Conservation (phyloP, 805 yeast species). For the Kregervanrija pseudodelftensis region DNA sequence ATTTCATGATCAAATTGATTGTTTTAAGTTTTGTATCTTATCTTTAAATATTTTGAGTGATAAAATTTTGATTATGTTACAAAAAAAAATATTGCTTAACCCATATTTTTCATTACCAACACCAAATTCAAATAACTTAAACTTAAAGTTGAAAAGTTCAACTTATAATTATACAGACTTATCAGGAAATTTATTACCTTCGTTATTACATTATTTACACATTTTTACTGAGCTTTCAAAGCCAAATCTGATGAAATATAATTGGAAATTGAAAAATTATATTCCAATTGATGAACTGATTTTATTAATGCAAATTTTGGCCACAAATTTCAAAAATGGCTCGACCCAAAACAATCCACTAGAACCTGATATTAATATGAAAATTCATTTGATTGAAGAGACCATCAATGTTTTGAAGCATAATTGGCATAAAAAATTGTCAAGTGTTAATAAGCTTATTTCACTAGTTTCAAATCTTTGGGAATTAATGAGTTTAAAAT, state of each 20-base stretch:
- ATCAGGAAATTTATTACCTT: slow-evolving; percentile 47
- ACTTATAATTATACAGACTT: slow-evolving; percentile 44
- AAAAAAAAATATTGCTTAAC: slow-evolving; percentile 29
- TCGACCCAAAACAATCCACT: slow-evolving; percentile 16
- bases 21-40: slow-evolving; percentile 4
- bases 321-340: slow-evolving; percentile 41
- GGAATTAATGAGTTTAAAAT: slow-evolving; percentile 18
- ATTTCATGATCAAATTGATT: slow-evolving; percentile 29
- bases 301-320: slow-evolving; percentile 42
- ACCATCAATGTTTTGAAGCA: slow-evolving; percentile 13
- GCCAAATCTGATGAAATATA: slow-evolving; percentile 29
- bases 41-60: slow-evolving; percentile 45
- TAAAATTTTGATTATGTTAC: slow-evolving; percentile 39
- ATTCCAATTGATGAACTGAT: slow-evolving; percentile 55
- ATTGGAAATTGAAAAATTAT: slow-evolving; percentile 57
- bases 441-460: slow-evolving; percentile 19
- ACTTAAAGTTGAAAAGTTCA: slow-evolving; percentile 8
- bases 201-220: slow-evolving; percentile 48
- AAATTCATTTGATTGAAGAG: slow-evolving; percentile 21
- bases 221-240: slow-evolving; percentile 48
- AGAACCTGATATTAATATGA: slow-evolving; percentile 22
- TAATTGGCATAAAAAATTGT: slow-evolving; percentile 20
- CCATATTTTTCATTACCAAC: slow-evolving; percentile 11
- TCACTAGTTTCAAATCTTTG: slow-evolving; percentile 17
- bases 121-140: slow-evolving; percentile 9